phyloP scores from a whole-genome alignment of 192 early-diverging fungal genomes.

The Funneliformis geosporum region DNA sequence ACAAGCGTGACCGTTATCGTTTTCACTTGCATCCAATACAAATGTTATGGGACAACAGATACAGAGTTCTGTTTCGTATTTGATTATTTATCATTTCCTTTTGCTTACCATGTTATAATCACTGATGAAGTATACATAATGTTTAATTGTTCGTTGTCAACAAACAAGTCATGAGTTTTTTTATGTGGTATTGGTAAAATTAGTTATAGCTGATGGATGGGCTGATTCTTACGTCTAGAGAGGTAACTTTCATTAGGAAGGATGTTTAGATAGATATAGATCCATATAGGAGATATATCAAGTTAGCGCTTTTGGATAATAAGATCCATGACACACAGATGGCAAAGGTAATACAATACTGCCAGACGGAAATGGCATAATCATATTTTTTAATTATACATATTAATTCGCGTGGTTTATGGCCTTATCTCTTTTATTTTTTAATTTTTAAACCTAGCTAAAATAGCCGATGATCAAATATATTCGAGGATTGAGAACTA shows the following conservation, averaged over 20 bases:
- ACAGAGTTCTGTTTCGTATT: conserved; percentile 96
- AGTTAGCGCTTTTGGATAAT: too few species aligned
- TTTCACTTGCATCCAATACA: conserved; percentile 85
- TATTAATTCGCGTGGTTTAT: background rate
- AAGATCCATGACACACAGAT: too few species aligned
- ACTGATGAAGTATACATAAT: conserved; percentile 66
- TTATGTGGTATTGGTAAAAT: conserved; percentile 97
- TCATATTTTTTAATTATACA: too few species aligned
- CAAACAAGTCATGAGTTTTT: conserved; percentile 51
- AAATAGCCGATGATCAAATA: conserved; percentile 97
- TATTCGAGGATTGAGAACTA: conserved; percentile 99
- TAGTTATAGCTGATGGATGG: conserved; percentile 87
- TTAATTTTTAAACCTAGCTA: conserved; percentile 54
- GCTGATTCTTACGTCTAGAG: conserved; percentile 82
- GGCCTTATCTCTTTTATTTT: too few species aligned
- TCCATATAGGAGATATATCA: too few species aligned
- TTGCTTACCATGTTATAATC: conserved; percentile 72
- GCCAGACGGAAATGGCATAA: conserved; percentile 78
- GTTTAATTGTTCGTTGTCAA: conserved; percentile 98
- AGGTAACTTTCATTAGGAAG: conserved; percentile 81
- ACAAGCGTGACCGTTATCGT: conserved; percentile 93
- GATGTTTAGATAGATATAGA: background rate
- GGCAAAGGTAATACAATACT: conserved; percentile 90
- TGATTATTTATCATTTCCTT: conserved; percentile 69
- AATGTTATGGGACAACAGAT: conserved; percentile 97